These are phyloP conservation scores for Metschnikowia arizonensis DNA, from an alignment of 805 yeast species.

Conservation along the genomic window DNA sequence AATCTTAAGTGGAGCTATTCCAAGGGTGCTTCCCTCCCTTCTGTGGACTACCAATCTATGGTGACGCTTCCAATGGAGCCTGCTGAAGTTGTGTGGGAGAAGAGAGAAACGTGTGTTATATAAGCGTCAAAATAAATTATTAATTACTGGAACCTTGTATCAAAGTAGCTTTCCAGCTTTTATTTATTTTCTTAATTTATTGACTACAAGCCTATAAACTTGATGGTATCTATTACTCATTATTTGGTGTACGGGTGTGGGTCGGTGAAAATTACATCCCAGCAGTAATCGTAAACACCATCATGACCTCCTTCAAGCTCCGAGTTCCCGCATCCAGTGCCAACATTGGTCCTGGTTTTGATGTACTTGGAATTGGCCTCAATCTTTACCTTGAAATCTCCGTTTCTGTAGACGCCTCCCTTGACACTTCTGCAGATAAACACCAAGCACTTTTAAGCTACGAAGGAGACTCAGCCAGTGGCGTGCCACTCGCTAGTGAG, in stretches of 20 bases:
- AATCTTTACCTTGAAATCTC: constrained; percentile 65
- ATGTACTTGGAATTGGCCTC: constrained; percentile 90
- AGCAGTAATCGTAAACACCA: constrained; percentile 24
- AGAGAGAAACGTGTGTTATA: constrained; percentile 45
- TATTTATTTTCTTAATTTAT: no score
- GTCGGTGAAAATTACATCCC: not conserved
- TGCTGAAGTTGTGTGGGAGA: constrained; percentile 66
- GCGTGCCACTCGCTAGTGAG: constrained; percentile 74
- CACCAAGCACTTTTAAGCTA: constrained; percentile 68
- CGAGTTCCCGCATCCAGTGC: constrained; percentile 96
- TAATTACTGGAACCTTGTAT: no score
- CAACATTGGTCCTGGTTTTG: constrained; percentile 97
- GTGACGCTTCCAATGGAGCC: constrained; percentile 85
- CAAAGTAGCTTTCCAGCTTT: no score
- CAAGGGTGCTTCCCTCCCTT: constrained; percentile 45
- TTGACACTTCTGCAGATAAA: constrained; percentile 51
- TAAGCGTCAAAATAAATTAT: constrained; percentile 8
- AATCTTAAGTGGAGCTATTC: constrained; percentile 70
- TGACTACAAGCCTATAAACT: no score
- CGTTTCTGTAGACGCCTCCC: constrained; percentile 57
- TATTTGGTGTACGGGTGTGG: constrained; percentile 4
- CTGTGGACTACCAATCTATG: constrained; percentile 82
- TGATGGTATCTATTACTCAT: no score
- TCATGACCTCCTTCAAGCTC: constrained; percentile 49
- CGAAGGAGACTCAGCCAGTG: constrained; percentile 74